Conservation (phyloP, 129 eudicot species). For the carrot (Daucus carota) region DH1_v3.0 NC_030382.2:34978501-34979000, state of each 20-base stretch:
- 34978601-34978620: conserved; percentile 95
- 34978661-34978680: conserved; percentile 87
- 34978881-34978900: not conserved
- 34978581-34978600: conserved; percentile 46
- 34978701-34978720: conserved; percentile 96
- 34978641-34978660: conserved; percentile 95
- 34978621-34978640: conserved; percentile 89
- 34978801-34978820: not conserved
- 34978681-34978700: conserved; percentile 88
- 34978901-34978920: not conserved
- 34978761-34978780: not conserved
- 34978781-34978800: not conserved
- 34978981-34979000: not conserved
- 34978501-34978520: not conserved
- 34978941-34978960: not conserved
- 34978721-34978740: conserved; percentile 40
- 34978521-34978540: not conserved
- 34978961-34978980: not conserved
- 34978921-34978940: not conserved
- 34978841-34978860: not conserved
- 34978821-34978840: not conserved
- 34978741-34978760: not conserved
- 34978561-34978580: not conserved
- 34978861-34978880: not conserved
- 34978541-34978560: not conserved